Base-by-base conservation (phyloP, 257 asterid species). In the Pogostemon cablin region DNA sequence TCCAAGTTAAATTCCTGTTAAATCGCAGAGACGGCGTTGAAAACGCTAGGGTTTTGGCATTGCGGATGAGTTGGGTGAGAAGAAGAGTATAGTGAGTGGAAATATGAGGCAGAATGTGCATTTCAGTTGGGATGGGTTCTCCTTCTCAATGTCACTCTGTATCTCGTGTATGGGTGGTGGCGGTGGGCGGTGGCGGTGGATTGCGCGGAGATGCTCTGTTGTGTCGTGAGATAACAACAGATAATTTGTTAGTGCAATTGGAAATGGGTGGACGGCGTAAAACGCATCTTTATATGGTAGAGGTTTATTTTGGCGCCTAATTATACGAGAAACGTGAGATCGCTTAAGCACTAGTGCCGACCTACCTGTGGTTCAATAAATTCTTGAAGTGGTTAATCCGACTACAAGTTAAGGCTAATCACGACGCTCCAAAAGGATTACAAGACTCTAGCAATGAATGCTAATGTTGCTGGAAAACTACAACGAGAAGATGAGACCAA, bases 261-360 rank as follows among this genome's bases (percentile, higher is more conserved):
- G 48, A 63, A 79, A 81, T 64, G 89, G 72, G 89, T 81, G 89
- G 89, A 69, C 85, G 43, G 62, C 50, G 79, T 58, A 74, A 79
- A 71, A 67, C 75, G 64, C 40, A 61, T 4, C 55, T 80, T 78
- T 78, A 69, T 72, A 80, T 50, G 67, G 32, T 10, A 68, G 61
- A 2, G 50, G 49, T 44, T 67, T 15, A 5, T 8, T 25, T 71
- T 82, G 85, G 35, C 87, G 87, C 87, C 78, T 60, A 73, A 62
- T 72, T 56, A 39, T 62, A 25, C 4, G 17, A 15, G 17, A 15
- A 15, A 15, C 17, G 17, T 15, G 17, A 15, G 17, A 15, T 0
- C 17, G 17, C 17, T 15, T 15, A 15, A 15, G 17, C 17, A 15
- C 17, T 15, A 15, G 17, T 15, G 17, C 17, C 17, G 17, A 15